A percentile compares a stretch with the other conserved stretches of the same genome.
Conservation (phyloP, 1,139 yeast genomes). For the Taphrina betulina region DNA sequence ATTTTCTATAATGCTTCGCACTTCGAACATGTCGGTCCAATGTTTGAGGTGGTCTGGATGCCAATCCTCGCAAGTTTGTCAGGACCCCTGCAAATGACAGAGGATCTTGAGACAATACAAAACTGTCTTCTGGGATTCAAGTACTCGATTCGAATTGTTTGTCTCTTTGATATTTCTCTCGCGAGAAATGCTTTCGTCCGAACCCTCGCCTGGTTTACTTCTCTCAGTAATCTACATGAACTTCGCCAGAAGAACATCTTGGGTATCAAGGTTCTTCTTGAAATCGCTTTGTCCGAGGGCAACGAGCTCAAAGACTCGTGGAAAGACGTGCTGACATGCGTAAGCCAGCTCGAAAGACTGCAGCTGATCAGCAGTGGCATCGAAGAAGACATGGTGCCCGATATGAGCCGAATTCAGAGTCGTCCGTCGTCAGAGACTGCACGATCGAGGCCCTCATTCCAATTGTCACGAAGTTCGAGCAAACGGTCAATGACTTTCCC, state of each 20-base stretch:
- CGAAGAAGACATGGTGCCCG: constrained; percentile 82
- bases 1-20: constrained; percentile 65
- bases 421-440: constrained; percentile 19
- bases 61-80: constrained; percentile 90
- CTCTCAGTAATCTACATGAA: constrained; percentile 74
- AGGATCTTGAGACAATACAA: constrained; percentile 70
- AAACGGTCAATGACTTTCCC: constrained; percentile 43
- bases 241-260: constrained; percentile 76
- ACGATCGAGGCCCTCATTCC: constrained; percentile 23
- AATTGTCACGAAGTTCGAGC: constrained; percentile 6
- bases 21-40: constrained; percentile 85
- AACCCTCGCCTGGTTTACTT: constrained; percentile 83
- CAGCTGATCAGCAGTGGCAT: constrained; percentile 88
- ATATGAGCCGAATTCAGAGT: constrained; percentile 57
- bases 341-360: constrained; percentile 86
- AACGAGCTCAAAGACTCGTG: constrained; percentile 70
- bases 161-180: constrained; percentile 77
- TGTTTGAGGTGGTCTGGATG: constrained; percentile 96
- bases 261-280: constrained; percentile 73
- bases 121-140: constrained; percentile 81
- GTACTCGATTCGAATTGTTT: constrained; percentile 75
- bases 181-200: constrained; percentile 88
- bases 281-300: constrained; percentile 77
- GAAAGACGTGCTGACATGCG: constrained; percentile 76
- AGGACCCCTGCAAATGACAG: constrained; percentile 86